A percentile compares a stretch with the other conserved stretches of the same genome.
phyloP scores from a whole-genome alignment of 352 stramenopile genomes.

The Phytophthora hibernalis region DNA sequence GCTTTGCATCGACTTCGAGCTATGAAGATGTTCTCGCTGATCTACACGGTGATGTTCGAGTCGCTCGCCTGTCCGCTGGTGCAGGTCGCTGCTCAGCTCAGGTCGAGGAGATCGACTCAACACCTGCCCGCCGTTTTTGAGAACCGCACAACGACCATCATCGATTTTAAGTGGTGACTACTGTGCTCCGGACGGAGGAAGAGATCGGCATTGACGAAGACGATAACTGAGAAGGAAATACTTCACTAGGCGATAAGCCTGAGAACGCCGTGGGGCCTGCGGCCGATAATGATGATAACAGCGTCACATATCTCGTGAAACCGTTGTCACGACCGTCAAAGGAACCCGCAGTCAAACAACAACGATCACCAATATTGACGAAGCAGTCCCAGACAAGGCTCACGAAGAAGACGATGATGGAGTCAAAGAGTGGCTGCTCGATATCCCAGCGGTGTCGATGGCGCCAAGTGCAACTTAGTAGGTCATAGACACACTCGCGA shows the following conservation, averaged over 20 bases:
- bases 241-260: neutral
- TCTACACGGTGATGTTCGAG: neutral
- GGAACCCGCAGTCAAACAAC: neutral
- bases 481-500: no score
- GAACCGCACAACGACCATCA: constrained; percentile 5
- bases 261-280: neutral
- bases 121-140: neutral
- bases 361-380: neutral
- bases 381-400: no score
- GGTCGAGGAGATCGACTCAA: neutral
- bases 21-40: constrained; percentile 7
- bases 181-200: constrained; percentile 9
- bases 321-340: constrained; percentile 9
- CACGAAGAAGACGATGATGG: constrained; percentile 9
- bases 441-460: neutral
- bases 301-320: constrained; percentile 3
- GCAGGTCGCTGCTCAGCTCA: constrained; percentile 3
- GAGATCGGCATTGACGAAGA: neutral
- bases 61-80: neutral
- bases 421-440: constrained; percentile 7
- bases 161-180: neutral
- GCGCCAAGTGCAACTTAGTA: constrained; percentile 1
- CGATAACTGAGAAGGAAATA: neutral
- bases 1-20: neutral
- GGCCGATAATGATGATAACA: constrained; percentile 1